Evolutionary conservation across 2,329 filamentous ascomycete genomes (phyloP), one percentile per base, ranked within the genome.

Genomic region (Hypoxylon sp.): DNA sequence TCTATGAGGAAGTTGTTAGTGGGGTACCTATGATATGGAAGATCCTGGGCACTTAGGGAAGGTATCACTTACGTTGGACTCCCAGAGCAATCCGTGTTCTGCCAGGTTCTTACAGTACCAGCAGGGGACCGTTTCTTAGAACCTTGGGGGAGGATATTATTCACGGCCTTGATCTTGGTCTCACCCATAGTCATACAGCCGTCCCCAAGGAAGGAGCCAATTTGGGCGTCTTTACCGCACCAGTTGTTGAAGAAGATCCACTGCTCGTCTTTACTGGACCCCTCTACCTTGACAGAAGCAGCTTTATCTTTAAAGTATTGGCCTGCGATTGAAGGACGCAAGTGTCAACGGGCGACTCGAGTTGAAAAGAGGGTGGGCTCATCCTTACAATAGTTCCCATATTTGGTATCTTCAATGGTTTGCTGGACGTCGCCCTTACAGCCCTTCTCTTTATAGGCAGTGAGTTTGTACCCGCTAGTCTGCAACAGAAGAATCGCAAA

Each of bases 231-330:
- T 50, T 44, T 63, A 10, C 26, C 13, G 26, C 65, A 67, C 59
- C 50, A 67, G 44, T 63, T 63, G 50, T 67, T 67, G 59, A 67
- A 63, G 39, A 67, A 67, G 14, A 67, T 51, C 65, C 65, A 67
- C 24, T 59, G 65, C 5, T 55, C 22, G 31, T 52, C 65, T 0
- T 51, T 19, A 10, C 9, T 47, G 19, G 64, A 47, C 6, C 26
- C 59, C n/a, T 67, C 65, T 44, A 67, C 65, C 50, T 63, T 67
- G 29, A 67, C 46, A 11, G 65, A 67, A 6, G 24, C 54, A n/a
- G 59, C 65, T 46, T 59, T 62, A n/a, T 63, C 50, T 14, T 67
- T 26, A 42, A 67, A 67, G 44, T 11, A 31, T 3, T 59, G 54
- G 39, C 61, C 61, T 64, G 14, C 9, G 37, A 3, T 42, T 11